Evolutionary conservation across 768 basidiomycete species (phyloP).

Genomic region (Boletus vermiculosoides): DNA sequence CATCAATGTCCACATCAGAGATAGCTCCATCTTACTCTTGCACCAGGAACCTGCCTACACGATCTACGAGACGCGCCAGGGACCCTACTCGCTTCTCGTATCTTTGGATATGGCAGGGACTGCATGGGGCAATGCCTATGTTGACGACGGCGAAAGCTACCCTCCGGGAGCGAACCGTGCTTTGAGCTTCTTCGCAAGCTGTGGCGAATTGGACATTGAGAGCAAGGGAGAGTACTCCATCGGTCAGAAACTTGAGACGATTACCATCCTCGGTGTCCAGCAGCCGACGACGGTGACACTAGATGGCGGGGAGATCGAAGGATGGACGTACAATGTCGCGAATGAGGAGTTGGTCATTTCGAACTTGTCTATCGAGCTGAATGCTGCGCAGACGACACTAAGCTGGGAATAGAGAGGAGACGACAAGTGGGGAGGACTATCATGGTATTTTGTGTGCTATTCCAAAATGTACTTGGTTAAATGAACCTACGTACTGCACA

Average conservation of each 20-base stretch:
- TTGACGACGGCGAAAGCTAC: constrained; percentile 68
- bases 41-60: constrained; percentile 67
- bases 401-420: constrained; percentile 31
- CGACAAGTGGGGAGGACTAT: background rate
- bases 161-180: constrained; percentile 54
- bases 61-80: constrained; percentile 59
- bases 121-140: constrained; percentile 59
- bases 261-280: constrained; percentile 60
- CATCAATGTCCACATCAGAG: constrained; percentile 76
- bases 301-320: constrained; percentile 33
- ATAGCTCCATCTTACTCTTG: constrained; percentile 61
- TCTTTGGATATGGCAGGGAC: constrained; percentile 46
- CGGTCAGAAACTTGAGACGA: constrained; percentile 44
- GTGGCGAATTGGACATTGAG: constrained; percentile 38
- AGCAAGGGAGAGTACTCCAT: constrained; percentile 35
- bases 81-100: constrained; percentile 62
- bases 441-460: background rate
- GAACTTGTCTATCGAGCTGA: constrained; percentile 43
- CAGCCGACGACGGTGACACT: constrained; percentile 42
- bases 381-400: constrained; percentile 33
- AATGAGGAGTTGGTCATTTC: constrained; percentile 43
- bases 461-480: background rate
- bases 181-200: constrained; percentile 43
- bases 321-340: constrained; percentile 41
- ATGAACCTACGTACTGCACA: background rate